phyloP scores from a whole-genome alignment of 2,329 filamentous ascomycete genomes.

The Acephala macrosclerotiorum region DNA sequence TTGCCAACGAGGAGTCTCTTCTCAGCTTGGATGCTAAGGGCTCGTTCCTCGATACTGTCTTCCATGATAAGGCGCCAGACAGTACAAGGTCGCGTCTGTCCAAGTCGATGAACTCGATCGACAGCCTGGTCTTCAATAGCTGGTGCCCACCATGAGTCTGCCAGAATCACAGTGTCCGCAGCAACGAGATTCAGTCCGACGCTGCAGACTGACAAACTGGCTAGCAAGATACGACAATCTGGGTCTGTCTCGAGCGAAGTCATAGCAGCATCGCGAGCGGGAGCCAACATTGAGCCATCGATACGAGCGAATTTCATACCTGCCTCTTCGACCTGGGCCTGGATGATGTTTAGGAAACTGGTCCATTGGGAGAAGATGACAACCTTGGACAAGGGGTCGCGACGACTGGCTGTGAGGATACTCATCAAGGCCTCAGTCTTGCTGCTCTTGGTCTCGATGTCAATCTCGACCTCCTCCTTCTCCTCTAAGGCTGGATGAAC shows the following conservation, averaged over 20 bases:
- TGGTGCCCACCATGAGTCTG: conserved; percentile 91
- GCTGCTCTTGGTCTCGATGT: conserved; percentile 73
- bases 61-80: conserved; percentile 87
- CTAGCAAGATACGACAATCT: conserved; percentile 77
- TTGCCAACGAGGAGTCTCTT: conserved; percentile 81
- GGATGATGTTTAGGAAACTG: conserved; percentile 74
- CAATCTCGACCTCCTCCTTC: conserved; percentile 57
- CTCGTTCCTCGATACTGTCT: conserved; percentile 79
- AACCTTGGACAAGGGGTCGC: conserved; percentile 70
- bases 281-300: conserved; percentile 79
- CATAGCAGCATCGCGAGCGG: conserved; percentile 76
- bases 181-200: conserved; percentile 88
- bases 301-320: conserved; percentile 74
- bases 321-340: conserved; percentile 68
- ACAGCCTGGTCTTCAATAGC: conserved; percentile 93
- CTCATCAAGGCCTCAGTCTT: conserved; percentile 83
- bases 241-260: conserved; percentile 71
- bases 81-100: conserved; percentile 79
- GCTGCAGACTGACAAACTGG: conserved; percentile 81
- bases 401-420: conserved; percentile 74
- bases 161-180: conserved; percentile 84
- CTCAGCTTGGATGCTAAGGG: conserved; percentile 78
- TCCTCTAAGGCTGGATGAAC: conserved; percentile 71
- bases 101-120: conserved; percentile 85
- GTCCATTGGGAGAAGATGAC: conserved; percentile 83